These are phyloP conservation scores for Persicaria tinctoria DNA, from an alignment of 148 eudicot species.

Conservation along the genomic window DNA sequence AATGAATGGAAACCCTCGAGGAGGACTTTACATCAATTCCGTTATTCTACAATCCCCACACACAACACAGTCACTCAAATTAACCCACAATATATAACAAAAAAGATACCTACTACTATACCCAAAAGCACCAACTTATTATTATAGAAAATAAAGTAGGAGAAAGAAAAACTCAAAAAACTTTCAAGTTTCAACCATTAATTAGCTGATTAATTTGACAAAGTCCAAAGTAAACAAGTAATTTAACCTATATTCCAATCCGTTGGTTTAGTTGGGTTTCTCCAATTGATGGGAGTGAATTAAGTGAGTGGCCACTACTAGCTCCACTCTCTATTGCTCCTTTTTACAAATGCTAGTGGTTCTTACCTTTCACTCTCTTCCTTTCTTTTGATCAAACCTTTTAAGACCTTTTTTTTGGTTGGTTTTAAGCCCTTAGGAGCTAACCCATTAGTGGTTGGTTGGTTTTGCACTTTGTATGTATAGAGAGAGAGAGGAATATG, in stretches of 20 bases:
- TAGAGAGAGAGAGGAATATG: neutral
- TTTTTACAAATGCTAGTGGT: slow-evolving; percentile 10
- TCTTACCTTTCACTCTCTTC: neutral
- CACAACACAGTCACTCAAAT: neutral
- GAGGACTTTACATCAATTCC: too few species aligned
- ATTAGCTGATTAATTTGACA: neutral
- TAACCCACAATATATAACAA: neutral
- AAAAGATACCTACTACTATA: slow-evolving; percentile 1
- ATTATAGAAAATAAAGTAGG: too few species aligned
- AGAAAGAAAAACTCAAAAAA: too few species aligned
- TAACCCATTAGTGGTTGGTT: neutral
- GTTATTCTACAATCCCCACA: too few species aligned
- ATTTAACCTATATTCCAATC: neutral
- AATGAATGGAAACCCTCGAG: too few species aligned
- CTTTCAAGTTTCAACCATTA: neutral
- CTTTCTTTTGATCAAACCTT: neutral
- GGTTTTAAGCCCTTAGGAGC: neutral
- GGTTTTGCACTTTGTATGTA: neutral
- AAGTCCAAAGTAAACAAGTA: neutral
- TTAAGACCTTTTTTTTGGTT: neutral
- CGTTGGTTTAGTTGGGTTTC: neutral
- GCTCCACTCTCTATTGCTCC: neutral
- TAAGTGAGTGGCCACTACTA: neutral
- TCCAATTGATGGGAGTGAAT: neutral
- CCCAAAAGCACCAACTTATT: neutral